Base-by-base conservation (phyloP, 169 alveolate species). In the Neospora caninum region DNA sequence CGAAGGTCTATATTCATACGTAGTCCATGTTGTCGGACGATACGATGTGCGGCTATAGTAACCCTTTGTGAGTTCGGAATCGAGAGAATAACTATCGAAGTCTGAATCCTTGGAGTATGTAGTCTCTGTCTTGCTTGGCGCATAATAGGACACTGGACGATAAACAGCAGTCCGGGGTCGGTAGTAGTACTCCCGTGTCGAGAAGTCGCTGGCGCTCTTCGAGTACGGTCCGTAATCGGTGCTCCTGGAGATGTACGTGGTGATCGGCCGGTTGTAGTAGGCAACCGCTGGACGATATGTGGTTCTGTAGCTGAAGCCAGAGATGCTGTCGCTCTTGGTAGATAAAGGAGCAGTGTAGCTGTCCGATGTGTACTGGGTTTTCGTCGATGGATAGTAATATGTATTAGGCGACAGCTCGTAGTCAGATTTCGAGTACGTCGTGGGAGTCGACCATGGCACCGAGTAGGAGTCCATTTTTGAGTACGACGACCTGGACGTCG, bases 31-130 rank as follows among this genome's bases (percentile, higher is more conserved):
- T n/a, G 86, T 13, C 13, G 86, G 86, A 27, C 73, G 73, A 27
- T 27, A 22, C n/a, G 73, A 13, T 27, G n/a, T 27, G 49, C 86
- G 49, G 45, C 86, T n/a, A 43, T n/a, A n/a, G 83, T 70, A 70
- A 0, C 49, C 27, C 86, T n/a, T 78, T 10, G 45, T 78, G 49
- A 43, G 86, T 20, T 2, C 86, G 31, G 10, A 20, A n/a, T 78
- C 86, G 10, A 38, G 22, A 2, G 86, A 78, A 22, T 78, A 78
- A 22, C 45, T 38, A 0, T 78, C 86, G 86, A 78, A 78, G 45
- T 78, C 86, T 38, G 86, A 78, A 43, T 78, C 86, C 45, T 78
- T 78, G 31, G 86, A 78, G n/a, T 36, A 78, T n/a, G 86, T 78
- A 25, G 39, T 38, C 42, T 10, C 86, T 43, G 42, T 20, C 39